Conservation (phyloP, 2,329 filamentous ascomycete species). For the Neofusicoccum umdonicola region DNA sequence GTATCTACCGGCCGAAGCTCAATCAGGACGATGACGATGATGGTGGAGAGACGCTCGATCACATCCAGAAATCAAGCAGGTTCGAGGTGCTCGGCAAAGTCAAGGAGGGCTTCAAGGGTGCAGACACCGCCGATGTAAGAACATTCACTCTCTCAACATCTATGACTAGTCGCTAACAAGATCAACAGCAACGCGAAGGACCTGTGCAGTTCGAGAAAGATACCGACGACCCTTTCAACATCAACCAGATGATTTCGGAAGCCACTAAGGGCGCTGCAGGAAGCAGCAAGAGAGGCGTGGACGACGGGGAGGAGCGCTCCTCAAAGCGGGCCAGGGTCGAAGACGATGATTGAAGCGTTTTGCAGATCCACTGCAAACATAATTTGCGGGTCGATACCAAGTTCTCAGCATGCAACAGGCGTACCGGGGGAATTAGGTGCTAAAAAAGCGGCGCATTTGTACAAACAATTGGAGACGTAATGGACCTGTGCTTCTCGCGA, state of each 20-base stretch:
- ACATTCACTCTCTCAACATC: neutral
- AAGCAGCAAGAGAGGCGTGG: conserved; percentile 71
- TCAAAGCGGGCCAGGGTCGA: conserved; percentile 76
- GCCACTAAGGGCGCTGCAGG: conserved; percentile 58
- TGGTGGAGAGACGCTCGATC: conserved; percentile 76
- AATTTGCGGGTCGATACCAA: neutral
- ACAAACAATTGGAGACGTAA: neutral
- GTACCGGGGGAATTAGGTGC: neutral
- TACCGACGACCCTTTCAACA: conserved; percentile 81
- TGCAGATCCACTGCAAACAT: neutral
- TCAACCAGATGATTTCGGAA: conserved; percentile 89
- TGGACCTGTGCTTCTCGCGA: neutral
- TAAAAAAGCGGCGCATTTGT: neutral
- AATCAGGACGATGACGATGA: conserved; percentile 72
- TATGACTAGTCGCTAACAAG: conserved; percentile 29
- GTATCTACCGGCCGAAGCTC: conserved; percentile 82
- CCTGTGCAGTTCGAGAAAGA: conserved; percentile 98
- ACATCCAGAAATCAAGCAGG: conserved; percentile 78
- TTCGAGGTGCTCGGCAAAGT: conserved; percentile 87
- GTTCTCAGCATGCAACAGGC: neutral
- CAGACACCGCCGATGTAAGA: conserved; percentile 74
- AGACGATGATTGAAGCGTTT: conserved; percentile 53
- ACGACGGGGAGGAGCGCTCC: conserved; percentile 58
- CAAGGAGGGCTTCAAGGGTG: conserved; percentile 83
- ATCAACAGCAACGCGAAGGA: conserved; percentile 68